Base-by-base conservation (phyloP, 2,329 filamentous ascomycete species). In the Ceratocystis lukuohia region DNA sequence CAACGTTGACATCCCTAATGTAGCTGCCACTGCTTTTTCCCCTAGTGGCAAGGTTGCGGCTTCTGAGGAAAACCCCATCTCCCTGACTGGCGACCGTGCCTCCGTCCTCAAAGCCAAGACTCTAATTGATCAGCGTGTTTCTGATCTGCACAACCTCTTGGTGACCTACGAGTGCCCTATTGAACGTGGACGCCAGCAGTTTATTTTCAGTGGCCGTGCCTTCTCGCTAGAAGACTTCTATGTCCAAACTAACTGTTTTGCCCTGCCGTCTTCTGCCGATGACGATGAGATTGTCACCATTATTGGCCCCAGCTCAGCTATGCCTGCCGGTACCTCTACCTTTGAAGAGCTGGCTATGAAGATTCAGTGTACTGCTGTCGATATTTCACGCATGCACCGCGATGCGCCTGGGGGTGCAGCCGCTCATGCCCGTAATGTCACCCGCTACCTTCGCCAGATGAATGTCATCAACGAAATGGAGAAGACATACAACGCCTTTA, bases 121-220 rank as follows among this genome's bases (percentile, higher is more conserved):
- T 56, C 86, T 89, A 72, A 88, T 97, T 70, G 91, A 96, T 76
- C 85, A 85, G 62, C 84, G 87, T 67, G 90, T 86, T 5, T 84
- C 87, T 69, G 83, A 93, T 72, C 82, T 99, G 25, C 85, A 87
- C 70, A 84, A 84, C 68, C 85, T 89, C 73, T 80, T 97, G 62
- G 84, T 87, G 53, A 79, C 94, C 62, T 85, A 94, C 71, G 87
- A 95, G 75, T 79, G 91, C 53, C 84, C 88, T 5, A 90, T 97
- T 71, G 88, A 93, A 75, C 87, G 88, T 69, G 91, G 90, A 62
- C 86, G 91, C 64, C 94, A 97, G 74, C 92, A 96, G 74, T 97
- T 96, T 79, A 94, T 99, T 73, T 86, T 96, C 69, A 63, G 28
- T 64, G 86, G 93, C 69, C 84, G 87, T 69, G 91, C 89, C 69